phyloP scores from a whole-genome alignment of 1,139 yeast genomes.

The Hanseniaspora uvarum region DNA sequence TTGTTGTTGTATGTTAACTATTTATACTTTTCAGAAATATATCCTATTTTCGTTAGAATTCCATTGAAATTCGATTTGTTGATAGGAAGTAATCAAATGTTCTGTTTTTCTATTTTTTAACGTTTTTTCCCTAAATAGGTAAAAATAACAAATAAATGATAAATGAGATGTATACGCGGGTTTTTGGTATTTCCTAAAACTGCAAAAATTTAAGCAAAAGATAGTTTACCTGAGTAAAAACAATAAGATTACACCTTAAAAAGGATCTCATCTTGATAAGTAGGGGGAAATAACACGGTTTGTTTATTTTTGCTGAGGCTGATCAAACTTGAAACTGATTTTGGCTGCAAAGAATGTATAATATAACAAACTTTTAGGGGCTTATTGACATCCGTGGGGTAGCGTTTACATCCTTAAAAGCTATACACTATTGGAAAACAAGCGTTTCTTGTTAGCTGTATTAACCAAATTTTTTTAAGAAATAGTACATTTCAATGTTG shows the following conservation, averaged over 20 bases:
- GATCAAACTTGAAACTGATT: no score
- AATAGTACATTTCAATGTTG: no score
- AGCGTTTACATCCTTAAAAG: no score
- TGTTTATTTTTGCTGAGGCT: no score
- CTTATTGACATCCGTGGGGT: no score
- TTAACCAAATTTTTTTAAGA: no score
- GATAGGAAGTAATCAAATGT: neutral
- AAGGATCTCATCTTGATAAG: neutral
- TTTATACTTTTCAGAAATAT: conserved; percentile 13
- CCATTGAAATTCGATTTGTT: neutral
- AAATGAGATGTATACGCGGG: neutral
- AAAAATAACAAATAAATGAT: neutral
- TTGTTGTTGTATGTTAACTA: conserved; percentile 18
- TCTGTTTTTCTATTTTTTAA: neutral
- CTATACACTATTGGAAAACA: no score
- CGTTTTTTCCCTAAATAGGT: conserved; percentile 5
- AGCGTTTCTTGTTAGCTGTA: no score
- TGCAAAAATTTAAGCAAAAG: neutral
- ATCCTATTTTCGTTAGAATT: neutral
- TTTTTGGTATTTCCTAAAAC: conserved; percentile 4
- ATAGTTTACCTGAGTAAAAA: neutral
- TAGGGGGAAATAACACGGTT: no score
- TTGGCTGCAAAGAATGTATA: no score
- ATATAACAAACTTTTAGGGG: no score
- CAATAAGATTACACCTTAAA: neutral